These are phyloP conservation scores for Amylostereum areolatum DNA, from an alignment of 1,284 basidiomycete species.

Conservation along the genomic window DNA sequence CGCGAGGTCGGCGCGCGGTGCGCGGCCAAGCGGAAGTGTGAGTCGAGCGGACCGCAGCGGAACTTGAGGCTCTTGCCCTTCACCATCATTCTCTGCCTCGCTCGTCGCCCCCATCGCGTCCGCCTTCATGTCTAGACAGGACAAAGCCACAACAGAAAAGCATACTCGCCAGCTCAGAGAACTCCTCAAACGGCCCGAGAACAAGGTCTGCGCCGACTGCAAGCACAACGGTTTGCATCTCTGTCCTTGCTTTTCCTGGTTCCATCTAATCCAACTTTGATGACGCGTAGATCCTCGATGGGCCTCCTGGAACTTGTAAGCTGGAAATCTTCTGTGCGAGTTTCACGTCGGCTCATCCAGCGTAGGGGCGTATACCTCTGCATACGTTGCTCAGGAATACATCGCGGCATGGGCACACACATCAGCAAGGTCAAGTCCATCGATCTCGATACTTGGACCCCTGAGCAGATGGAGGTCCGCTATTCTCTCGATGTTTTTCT, in stretches of 20 bases:
- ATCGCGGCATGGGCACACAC: conserved; percentile 97
- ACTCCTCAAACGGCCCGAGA: conserved; percentile 83
- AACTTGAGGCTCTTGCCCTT: too few relatives aligned
- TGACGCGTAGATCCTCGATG: conserved; percentile 79
- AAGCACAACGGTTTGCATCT: conserved; percentile 75
- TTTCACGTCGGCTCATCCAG: conserved; percentile 8
- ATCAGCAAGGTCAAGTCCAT: conserved; percentile 97
- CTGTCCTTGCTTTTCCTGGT: conserved; percentile 12
- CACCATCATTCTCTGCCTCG: conserved; percentile 7
- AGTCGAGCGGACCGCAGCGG: too few relatives aligned
- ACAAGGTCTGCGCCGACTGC: conserved; percentile 93
- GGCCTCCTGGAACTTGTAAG: conserved; percentile 96
- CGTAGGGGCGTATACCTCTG: conserved; percentile 86
- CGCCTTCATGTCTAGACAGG: conserved; percentile 60
- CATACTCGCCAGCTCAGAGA: conserved; percentile 76
- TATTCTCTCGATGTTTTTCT: conserved; percentile 4
- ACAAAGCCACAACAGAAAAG: conserved; percentile 79
- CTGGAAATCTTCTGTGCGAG: conserved; percentile 4
- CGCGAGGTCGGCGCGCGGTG: not conserved
- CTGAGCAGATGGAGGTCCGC: conserved; percentile 92
- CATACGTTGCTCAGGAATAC: conserved; percentile 97
- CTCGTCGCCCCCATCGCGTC: conserved; percentile 9
- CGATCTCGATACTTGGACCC: conserved; percentile 96
- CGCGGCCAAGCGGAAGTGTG: too few relatives aligned
- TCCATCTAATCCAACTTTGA: conserved; percentile 9